phyloP scores from a whole-genome alignment of 1,284 basidiomycete genomes.

The Papiliotrema laurentii region DNA sequence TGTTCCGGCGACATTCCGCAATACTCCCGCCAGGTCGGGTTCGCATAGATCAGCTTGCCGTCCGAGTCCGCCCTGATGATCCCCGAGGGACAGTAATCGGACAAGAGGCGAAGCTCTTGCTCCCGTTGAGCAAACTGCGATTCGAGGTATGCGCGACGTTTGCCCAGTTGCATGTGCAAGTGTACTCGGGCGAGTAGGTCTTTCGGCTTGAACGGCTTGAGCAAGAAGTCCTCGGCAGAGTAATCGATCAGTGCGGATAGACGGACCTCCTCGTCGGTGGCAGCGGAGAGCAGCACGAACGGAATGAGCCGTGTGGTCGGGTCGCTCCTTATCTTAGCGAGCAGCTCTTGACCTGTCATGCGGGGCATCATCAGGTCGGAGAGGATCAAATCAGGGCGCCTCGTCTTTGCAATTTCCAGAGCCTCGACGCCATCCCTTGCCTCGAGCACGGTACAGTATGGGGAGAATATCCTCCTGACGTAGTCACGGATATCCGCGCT shows the following conservation, averaged over 20 bases:
- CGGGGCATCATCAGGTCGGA: conserved; percentile 44
- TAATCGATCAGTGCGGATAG: conserved; percentile 45
- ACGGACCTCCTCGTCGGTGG: conserved; percentile 28
- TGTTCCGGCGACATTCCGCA: conserved; percentile 11
- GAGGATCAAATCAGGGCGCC: conserved; percentile 30
- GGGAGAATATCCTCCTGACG: conserved; percentile 34
- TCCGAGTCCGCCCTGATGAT: conserved; percentile 29
- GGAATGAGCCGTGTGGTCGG: conserved; percentile 20
- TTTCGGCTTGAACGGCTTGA: conserved; percentile 45
- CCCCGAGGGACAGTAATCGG: conserved; percentile 41
- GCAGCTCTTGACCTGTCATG: conserved; percentile 32
- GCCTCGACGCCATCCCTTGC: conserved; percentile 46
- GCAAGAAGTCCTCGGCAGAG: conserved; percentile 45
- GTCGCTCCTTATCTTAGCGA: conserved; percentile 21
- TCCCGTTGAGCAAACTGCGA: conserved; percentile 29
- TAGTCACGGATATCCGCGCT: conserved; percentile 41
- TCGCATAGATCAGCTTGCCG: conserved; percentile 30
- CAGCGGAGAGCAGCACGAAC: conserved; percentile 32
- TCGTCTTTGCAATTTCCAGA: conserved; percentile 27
- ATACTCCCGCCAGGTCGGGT: conserved; percentile 27
- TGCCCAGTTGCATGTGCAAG: conserved; percentile 43
- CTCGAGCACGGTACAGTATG: conserved; percentile 45
- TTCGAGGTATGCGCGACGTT: conserved; percentile 38
- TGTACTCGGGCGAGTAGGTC: conserved; percentile 49
- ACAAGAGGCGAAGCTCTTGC: conserved; percentile 37